Evolutionary conservation across 108 stramenopile genomes (phyloP), one percentile per base, ranked within the genome.

Genomic region (Licmophora abbreviata): DNA sequence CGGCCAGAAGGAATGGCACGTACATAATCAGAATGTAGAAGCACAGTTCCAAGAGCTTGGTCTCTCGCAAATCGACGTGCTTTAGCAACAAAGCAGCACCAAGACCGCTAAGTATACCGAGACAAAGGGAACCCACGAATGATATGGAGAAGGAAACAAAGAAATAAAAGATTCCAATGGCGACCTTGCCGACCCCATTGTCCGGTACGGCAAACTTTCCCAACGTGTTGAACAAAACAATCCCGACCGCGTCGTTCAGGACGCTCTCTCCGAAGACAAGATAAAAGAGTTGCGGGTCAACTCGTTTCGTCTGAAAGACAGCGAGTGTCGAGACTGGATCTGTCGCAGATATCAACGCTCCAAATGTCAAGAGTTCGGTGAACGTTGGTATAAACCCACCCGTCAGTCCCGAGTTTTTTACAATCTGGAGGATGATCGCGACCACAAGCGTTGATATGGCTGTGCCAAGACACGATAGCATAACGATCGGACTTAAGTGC

Each of bases 251-350:
- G 49, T 94, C 93, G 55, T 91, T 94, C 24, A 94, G 47, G 10
- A 83, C 88, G 21, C 61, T 63, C 70, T 94, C 93, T 25, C 93
- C 93, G 65, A 91, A 94, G 4, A 88, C 84, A 14, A 94, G 74
- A 51, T 83, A 88, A 61, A 88, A 90, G 9, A 94, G 59, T 24
- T 63, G 68, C 15, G 83, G 83, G 52, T 94, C 77, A n/a, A 91
- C 93, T 25, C 70, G 59, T 60, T 76, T 85, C 33, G 62, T 64
- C 63, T 81, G 69, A 64, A 94, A 88, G 9, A 91, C 83, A 4
- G 84, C 79, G 29, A 94, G 57, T 20, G 84, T 85, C 7, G 82
- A 73, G 11, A 94, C 87, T 10, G 89, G 84, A 69, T 94, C 93
- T 18, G 89, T 92, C 2, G 88, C 81, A 30, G 78, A 76, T 29